Evolutionary conservation across 306 rosid species (phyloP).

Genomic region (Lathyrus oleraceus): DNA sequence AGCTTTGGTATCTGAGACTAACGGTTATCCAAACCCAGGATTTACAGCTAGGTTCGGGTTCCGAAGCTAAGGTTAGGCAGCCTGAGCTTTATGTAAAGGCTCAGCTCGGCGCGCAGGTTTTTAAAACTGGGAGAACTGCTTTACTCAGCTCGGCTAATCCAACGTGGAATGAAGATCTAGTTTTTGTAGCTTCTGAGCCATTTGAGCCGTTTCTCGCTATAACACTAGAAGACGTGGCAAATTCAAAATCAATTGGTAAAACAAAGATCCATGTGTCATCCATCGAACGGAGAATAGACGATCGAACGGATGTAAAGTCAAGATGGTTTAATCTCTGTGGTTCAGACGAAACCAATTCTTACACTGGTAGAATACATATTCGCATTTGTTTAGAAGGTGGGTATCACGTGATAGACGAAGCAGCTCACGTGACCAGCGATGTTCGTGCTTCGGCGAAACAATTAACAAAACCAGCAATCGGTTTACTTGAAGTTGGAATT

Average conservation of each 20-base stretch:
- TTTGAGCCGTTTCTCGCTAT: slow-evolving; percentile 75
- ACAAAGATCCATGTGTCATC: slow-evolving; percentile 63
- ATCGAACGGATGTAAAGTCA: slow-evolving; percentile 59
- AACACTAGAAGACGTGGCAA: slow-evolving; percentile 55
- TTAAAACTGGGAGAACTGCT: slow-evolving; percentile 56
- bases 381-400: slow-evolving; percentile 80
- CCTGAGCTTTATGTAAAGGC: slow-evolving; percentile 70
- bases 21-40: slow-evolving; percentile 97
- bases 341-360: slow-evolving; percentile 49
- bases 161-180: slow-evolving; percentile 77
- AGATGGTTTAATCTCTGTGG: slow-evolving; percentile 76
- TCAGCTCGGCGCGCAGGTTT: slow-evolving; percentile 74
- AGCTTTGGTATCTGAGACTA: slow-evolving; percentile 87
- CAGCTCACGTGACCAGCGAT: slow-evolving; percentile 83
- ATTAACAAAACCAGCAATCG: slow-evolving; percentile 59
- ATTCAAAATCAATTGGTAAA: slow-evolving; percentile 50
- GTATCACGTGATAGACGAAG: slow-evolving; percentile 91
- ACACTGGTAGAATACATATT: slow-evolving; percentile 70
- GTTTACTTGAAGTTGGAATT: slow-evolving; percentile 79
- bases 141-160: slow-evolving; percentile 57
- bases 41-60: slow-evolving; percentile 52
- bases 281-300: slow-evolving; percentile 60
- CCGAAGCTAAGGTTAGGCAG: slow-evolving; percentile 52
- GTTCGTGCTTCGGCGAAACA: slow-evolving; percentile 76
- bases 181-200: slow-evolving; percentile 84